Evolutionary conservation across 1,284 basidiomycete genomes (phyloP), one percentile per base, ranked within the genome.

Genomic region (Ustilago cynodontis): DNA sequence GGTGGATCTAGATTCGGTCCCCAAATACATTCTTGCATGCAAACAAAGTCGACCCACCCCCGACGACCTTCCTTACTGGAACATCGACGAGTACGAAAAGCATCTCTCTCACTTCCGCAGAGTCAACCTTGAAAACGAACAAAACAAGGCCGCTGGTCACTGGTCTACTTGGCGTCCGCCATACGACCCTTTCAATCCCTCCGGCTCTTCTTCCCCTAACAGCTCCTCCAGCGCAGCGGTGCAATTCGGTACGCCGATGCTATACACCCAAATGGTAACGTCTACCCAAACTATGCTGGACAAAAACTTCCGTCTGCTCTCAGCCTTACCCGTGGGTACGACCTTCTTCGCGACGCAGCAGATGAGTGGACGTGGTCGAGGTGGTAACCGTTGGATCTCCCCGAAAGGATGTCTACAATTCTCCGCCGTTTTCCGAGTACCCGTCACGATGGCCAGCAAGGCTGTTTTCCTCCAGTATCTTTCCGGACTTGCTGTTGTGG

Each of bases 381-480:
- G 95, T 0, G 88, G 89, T 20, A 99, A 99, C 84, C 88, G 91
- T 33, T 99, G 96, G 96, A 90, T 99, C 56, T 98, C 95, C 0
- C 95, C 95, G 0, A 87, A 90, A 0, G 95, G 95, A 1, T 96
- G 94, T 84, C 90, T 98, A 22, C 92, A 93, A 72, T 93, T 95
- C 86, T 95, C 94, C 7, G 84, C 96, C 35, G 89, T 93, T 29
- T 88, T 95, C 16, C 91, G 92, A 9, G 86, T 93, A 1, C 82
- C 88, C 0, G 77, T 86, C 0, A 87, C 94, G 63, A 90, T 91
- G 5, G 88, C 91, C 3, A 88, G 89, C 35, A 91, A 91, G 65
- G 89, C 98, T 47, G 94, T 98, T 16, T 97, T 99, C 82, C 88
- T 96, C n/a, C 97, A 99, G 84, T 99, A 99, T 85, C 89, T 99